Percentiles rank a stretch among this genome's conserved stretches.
Evolutionary conservation across 2,329 filamentous ascomycete genomes (phyloP).

Genomic region (Lachnellula hyalina): DNA sequence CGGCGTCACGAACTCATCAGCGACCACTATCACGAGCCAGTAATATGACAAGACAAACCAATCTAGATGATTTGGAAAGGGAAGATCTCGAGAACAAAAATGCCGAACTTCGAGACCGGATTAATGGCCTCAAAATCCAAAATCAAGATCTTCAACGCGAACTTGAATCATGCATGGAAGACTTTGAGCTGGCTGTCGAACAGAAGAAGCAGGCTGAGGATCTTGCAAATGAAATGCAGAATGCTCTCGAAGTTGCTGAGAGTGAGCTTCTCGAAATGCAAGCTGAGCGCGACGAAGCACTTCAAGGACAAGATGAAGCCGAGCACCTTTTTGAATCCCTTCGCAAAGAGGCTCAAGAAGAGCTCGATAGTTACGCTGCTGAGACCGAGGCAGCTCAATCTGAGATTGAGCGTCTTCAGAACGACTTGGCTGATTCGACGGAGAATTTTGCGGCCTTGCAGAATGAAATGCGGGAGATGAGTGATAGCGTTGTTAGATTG

Average conservation of each 20-base stretch:
- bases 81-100: slow-evolving; percentile 84
- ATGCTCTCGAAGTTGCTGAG: slow-evolving; percentile 73
- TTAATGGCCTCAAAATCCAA: slow-evolving; percentile 79
- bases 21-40: slow-evolving; percentile 68
- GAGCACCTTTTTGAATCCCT: slow-evolving; percentile 58
- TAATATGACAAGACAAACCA: slow-evolving; percentile 30
- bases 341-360: slow-evolving; percentile 58
- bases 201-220: slow-evolving; percentile 57
- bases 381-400: slow-evolving; percentile 68
- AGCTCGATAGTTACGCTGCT: slow-evolving; percentile 61
- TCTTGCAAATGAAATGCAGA: slow-evolving; percentile 59
- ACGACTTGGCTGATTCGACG: slow-evolving; percentile 67
- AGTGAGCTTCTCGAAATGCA: slow-evolving; percentile 76
- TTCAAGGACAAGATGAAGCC: slow-evolving; percentile 56
- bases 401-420: slow-evolving; percentile 64
- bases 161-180: slow-evolving; percentile 71
- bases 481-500: slow-evolving; percentile 76
- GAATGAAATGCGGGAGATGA: slow-evolving; percentile 87
- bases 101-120: slow-evolving; percentile 76
- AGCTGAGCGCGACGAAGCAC: slow-evolving; percentile 78
- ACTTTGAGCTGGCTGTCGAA: slow-evolving; percentile 69
- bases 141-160: slow-evolving; percentile 86
- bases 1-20: slow-evolving; percentile 74
- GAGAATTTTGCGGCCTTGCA: slow-evolving; percentile 92
- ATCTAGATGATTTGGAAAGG: slow-evolving; percentile 67